Conservation (phyloP, 1,139 yeast species). For the Tardiomyces digboiensis region DNA sequence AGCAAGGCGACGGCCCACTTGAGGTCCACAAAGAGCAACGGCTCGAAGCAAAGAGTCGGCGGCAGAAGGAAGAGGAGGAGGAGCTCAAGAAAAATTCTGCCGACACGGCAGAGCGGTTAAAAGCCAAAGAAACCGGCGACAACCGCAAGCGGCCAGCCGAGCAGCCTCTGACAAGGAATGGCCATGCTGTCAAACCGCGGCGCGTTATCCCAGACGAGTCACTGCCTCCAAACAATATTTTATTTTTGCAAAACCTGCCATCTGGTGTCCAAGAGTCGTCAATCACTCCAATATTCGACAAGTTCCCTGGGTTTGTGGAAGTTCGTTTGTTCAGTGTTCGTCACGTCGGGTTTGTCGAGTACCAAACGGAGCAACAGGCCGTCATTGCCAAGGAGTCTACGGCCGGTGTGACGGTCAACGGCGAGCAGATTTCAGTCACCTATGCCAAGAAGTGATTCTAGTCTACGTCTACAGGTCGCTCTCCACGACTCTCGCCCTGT, state of each 20-base stretch:
- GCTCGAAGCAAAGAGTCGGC: slow-evolving; percentile 20
- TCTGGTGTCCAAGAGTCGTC: slow-evolving; percentile 32
- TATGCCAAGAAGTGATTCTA: slow-evolving; percentile 36
- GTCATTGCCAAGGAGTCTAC: slow-evolving; percentile 35
- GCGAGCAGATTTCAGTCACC: slow-evolving; percentile 30
- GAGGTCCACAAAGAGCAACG: slow-evolving; percentile 24
- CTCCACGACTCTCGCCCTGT: no score
- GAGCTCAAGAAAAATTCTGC: neutral
- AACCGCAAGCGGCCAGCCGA: slow-evolving; percentile 4
- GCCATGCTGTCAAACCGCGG: slow-evolving; percentile 18
- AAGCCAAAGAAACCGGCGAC: neutral
- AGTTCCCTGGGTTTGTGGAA: slow-evolving; percentile 50
- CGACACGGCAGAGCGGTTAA: neutral
- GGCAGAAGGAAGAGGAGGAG: neutral
- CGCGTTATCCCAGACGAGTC: slow-evolving; percentile 12
- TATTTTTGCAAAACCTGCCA: slow-evolving; percentile 62
- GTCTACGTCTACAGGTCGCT: no score
- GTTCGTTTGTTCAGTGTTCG: slow-evolving; percentile 58
- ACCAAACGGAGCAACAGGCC: slow-evolving; percentile 44
- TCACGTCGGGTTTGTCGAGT: slow-evolving; percentile 76
- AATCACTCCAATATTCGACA: slow-evolving; percentile 37
- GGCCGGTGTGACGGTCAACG: slow-evolving; percentile 27
- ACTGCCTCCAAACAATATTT: slow-evolving; percentile 53
- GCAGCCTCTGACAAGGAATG: no score
- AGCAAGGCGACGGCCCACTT: slow-evolving; percentile 20